These are phyloP conservation scores for Linnemannia hyalina DNA, from an alignment of 192 early-diverging fungal genomes.

Conservation along the genomic window DNA sequence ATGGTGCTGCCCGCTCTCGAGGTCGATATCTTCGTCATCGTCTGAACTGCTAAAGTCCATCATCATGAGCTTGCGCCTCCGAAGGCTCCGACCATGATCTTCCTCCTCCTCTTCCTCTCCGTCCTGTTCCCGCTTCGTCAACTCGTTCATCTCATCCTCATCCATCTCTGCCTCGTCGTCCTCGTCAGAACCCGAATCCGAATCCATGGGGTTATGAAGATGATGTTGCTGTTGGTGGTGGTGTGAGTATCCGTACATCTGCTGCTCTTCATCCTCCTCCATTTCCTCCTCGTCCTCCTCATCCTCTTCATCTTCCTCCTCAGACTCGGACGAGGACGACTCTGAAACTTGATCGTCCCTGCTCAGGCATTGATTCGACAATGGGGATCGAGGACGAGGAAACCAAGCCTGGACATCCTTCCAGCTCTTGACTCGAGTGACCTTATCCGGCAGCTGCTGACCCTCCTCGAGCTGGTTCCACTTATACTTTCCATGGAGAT, in stretches of 20 bases:
- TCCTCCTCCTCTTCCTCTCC: conserved; percentile 29
- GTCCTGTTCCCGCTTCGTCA: conserved; percentile 38
- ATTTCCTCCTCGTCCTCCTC: conserved; percentile 45
- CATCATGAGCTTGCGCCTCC: conserved; percentile 48
- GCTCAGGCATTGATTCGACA: conserved; percentile 41
- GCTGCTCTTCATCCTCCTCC: conserved; percentile 19
- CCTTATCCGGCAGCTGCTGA: conserved; percentile 57
- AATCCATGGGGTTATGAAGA: conserved; percentile 20
- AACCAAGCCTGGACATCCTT: conserved; percentile 63
- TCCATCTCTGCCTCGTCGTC: conserved; percentile 27
- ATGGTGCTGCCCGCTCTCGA: background rate
- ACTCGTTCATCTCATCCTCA: conserved; percentile 36
- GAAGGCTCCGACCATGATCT: conserved; percentile 32
- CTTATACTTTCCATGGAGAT: conserved; percentile 63
- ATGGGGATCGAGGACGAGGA: conserved; percentile 60
- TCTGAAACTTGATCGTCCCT: conserved; percentile 27
- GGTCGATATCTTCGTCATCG: conserved; percentile 30
- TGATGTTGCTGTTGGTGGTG: conserved; percentile 25
- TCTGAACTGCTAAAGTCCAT: conserved; percentile 51
- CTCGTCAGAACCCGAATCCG: conserved; percentile 39
- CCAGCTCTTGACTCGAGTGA: conserved; percentile 66
- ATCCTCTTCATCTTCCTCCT: conserved; percentile 38
- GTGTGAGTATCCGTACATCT: conserved; percentile 3
- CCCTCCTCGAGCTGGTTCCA: conserved; percentile 59
- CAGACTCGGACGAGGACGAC: conserved; percentile 16